phyloP scores from a whole-genome alignment of 768 basidiomycete species.

The Tulasnella calospora region DNA sequence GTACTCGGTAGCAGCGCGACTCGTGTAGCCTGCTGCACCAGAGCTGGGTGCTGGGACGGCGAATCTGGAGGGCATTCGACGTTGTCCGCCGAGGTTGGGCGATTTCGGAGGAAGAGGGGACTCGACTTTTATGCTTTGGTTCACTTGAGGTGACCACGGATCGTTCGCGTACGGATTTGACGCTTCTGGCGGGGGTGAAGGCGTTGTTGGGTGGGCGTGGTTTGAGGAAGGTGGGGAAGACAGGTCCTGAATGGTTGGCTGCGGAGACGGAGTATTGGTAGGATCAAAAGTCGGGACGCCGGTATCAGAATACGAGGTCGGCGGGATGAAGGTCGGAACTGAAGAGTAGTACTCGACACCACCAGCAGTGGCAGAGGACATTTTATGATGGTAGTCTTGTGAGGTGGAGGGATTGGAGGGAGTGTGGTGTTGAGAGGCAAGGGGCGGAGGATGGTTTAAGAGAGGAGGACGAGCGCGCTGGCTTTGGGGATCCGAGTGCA shows the following conservation, averaged over 20 bases:
- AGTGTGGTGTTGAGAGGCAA: not conserved
- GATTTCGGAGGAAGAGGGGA: not conserved
- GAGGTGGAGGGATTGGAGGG: not conserved
- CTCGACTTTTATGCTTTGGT: constrained; percentile 24
- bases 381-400: not conserved
- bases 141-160: constrained; percentile 16
- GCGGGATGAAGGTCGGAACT: constrained; percentile 15
- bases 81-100: not conserved
- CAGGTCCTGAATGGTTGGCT: not conserved
- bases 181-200: not conserved
- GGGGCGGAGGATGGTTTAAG: not conserved
- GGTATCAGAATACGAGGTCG: constrained; percentile 9
- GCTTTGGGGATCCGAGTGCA: not conserved
- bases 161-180: constrained; percentile 12
- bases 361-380: constrained; percentile 1
- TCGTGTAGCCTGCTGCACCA: not conserved
- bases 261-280: not conserved
- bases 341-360: constrained; percentile 19
- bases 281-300: constrained; percentile 15
- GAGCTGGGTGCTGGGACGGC: constrained; percentile 17
- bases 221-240: not conserved
- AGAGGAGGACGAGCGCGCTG: not conserved
- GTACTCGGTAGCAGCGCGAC: not conserved
- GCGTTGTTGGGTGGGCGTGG: constrained; percentile 7
- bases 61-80: constrained; percentile 4